Conservation (phyloP, 2,329 filamentous ascomycete species). For the Claviceps cyperi region DNA sequence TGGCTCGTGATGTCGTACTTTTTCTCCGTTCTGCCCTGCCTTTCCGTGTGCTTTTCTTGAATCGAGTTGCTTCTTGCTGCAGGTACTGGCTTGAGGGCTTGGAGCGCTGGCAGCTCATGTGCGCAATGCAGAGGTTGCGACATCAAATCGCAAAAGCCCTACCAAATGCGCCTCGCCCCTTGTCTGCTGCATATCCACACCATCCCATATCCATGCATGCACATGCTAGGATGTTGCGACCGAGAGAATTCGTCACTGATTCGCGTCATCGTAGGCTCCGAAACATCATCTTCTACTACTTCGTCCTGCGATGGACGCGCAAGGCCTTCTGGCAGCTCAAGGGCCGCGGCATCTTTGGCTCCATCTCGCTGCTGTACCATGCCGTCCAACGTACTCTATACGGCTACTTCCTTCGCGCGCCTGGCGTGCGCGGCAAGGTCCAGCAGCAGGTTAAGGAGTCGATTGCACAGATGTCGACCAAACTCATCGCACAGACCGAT, state of each 20-base stretch:
- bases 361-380: slow-evolving; percentile 58
- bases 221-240: too few relatives aligned
- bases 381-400: slow-evolving; percentile 61
- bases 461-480: slow-evolving; percentile 65
- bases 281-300: slow-evolving; percentile 79
- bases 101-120: not conserved
- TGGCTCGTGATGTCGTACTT: not conserved
- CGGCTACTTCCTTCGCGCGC: slow-evolving; percentile 70
- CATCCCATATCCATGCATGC: not conserved
- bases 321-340: slow-evolving; percentile 72
- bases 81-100: not conserved
- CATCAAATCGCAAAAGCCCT: not conserved
- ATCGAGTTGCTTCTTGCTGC: not conserved
- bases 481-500: slow-evolving; percentile 62
- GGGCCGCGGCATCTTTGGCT: slow-evolving; percentile 76
- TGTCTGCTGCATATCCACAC: not conserved
- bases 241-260: not conserved
- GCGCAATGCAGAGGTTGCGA: not conserved
- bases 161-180: not conserved
- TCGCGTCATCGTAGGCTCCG: slow-evolving; percentile 38
- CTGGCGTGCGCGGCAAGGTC: slow-evolving; percentile 75
- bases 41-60: too few relatives aligned
- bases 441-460: slow-evolving; percentile 71
- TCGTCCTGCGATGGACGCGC: slow-evolving; percentile 70
- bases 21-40: not conserved